Percentiles rank a stretch among this genome's conserved stretches.
phyloP scores from a whole-genome alignment of 768 basidiomycete species.

The Heimioporus sp. region DNA sequence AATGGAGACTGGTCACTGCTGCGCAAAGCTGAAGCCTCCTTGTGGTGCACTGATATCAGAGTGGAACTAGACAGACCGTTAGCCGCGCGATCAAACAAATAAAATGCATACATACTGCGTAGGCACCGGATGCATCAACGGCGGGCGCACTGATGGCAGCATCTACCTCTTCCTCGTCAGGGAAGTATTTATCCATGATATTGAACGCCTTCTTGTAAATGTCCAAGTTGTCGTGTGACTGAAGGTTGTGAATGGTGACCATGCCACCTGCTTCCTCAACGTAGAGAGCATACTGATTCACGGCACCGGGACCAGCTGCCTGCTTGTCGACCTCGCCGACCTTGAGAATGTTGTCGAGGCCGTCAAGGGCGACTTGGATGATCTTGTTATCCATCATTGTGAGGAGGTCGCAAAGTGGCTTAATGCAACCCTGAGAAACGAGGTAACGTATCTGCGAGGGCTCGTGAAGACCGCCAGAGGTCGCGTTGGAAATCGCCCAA shows the following conservation, averaged over 20 bases:
- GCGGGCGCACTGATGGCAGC: conserved; percentile 75
- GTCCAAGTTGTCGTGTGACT: conserved; percentile 98
- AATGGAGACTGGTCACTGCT: conserved; percentile 38
- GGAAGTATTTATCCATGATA: conserved; percentile 98
- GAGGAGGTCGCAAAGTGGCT: conserved; percentile 94
- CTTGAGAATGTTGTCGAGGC: conserved; percentile 96
- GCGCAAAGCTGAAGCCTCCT: conserved; percentile 94
- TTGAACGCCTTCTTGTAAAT: conserved; percentile 99
- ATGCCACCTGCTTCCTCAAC: conserved; percentile 99
- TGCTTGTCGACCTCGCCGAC: conserved; percentile 95
- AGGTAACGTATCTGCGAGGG: conserved; percentile 97
- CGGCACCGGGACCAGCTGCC: conserved; percentile 72
- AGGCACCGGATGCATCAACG: conserved; percentile 70
- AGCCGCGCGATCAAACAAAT: conserved; percentile 2
- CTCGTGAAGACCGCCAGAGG: conserved; percentile 95
- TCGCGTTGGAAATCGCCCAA: conserved; percentile 99
- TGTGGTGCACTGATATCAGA: conserved; percentile 84
- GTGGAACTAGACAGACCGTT: conserved; percentile 58
- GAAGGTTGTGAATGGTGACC: conserved; percentile 98
- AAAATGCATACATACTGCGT: conserved; percentile 53
- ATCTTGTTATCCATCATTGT: conserved; percentile 99
- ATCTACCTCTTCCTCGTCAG: conserved; percentile 93
- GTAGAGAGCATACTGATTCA: conserved; percentile 90
- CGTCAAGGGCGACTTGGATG: conserved; percentile 96
- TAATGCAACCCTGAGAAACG: conserved; percentile 96